Evolutionary conservation across 805 yeast genomes (phyloP).

Genomic region (Komagataella phaffii): DNA sequence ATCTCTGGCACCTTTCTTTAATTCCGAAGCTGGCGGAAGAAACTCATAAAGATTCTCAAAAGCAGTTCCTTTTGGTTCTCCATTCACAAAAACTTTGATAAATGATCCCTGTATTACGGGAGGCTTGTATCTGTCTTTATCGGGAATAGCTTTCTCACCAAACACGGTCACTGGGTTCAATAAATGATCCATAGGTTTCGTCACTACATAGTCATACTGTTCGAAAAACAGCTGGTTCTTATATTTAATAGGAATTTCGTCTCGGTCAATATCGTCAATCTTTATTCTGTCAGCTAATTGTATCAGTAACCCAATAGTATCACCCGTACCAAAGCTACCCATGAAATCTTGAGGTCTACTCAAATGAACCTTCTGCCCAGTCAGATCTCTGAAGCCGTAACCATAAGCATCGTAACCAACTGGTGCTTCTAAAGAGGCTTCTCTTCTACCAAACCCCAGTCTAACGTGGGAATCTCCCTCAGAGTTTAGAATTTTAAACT

Average conservation of each 20-base stretch:
- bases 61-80: slow-evolving; percentile 48
- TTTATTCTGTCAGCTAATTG: slow-evolving; percentile 31
- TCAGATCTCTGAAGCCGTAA: slow-evolving; percentile 74
- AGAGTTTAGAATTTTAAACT: slow-evolving; percentile 43
- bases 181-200: slow-evolving; percentile 61
- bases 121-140: slow-evolving; percentile 28
- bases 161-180: slow-evolving; percentile 59
- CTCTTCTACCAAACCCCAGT: slow-evolving; percentile 73
- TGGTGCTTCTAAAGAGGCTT: slow-evolving; percentile 86
- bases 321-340: slow-evolving; percentile 50
- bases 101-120: slow-evolving; percentile 43
- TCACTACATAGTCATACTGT: slow-evolving; percentile 63
- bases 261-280: slow-evolving; percentile 45
- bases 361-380: slow-evolving; percentile 64
- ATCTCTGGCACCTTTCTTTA: slow-evolving; percentile 36
- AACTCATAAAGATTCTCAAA: slow-evolving; percentile 62
- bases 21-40: slow-evolving; percentile 63
- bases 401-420: slow-evolving; percentile 94
- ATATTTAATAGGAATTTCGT: slow-evolving; percentile 78
- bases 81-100: slow-evolving; percentile 67
- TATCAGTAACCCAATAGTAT: slow-evolving; percentile 67
- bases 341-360: slow-evolving; percentile 52
- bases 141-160: slow-evolving; percentile 54
- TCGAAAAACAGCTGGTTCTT: slow-evolving; percentile 72
- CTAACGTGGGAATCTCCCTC: slow-evolving; percentile 44